phyloP scores from a whole-genome alignment of 2,329 filamentous ascomycete species.

The Pyricularia sp. region DNA sequence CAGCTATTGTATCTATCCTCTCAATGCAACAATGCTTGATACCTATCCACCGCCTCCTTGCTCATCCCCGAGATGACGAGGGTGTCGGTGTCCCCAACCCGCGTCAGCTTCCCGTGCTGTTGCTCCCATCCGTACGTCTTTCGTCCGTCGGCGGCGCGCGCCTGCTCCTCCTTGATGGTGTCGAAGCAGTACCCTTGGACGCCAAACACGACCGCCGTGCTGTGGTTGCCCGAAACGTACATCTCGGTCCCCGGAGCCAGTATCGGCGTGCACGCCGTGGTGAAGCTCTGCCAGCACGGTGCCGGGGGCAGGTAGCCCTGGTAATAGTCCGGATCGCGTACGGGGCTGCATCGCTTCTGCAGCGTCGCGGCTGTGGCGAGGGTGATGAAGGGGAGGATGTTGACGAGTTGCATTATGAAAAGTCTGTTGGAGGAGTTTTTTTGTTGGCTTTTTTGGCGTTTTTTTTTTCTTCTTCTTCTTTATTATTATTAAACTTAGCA shows the following conservation, averaged over 20 bases:
- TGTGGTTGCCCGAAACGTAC: conserved; percentile 11
- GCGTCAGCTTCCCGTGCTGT: conserved; percentile 13
- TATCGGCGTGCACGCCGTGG: conserved; percentile 13
- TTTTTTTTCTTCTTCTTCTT: not conserved
- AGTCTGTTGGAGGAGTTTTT: not conserved
- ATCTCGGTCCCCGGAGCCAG: conserved; percentile 11
- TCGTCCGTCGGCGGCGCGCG: conserved; percentile 12
- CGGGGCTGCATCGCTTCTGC: conserved; percentile 15
- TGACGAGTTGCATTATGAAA: not conserved
- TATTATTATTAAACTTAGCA: not conserved
- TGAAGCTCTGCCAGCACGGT: conserved; percentile 17
- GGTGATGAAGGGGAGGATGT: not conserved
- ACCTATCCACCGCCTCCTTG: conserved; percentile 10
- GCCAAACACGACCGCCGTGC: conserved; percentile 14
- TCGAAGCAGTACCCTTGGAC: conserved; percentile 12
- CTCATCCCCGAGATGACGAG: conserved; percentile 16
- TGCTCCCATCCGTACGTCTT: conserved; percentile 15
- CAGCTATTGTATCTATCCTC: not conserved
- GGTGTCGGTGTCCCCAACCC: conserved; percentile 10
- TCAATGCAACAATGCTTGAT: not conserved
- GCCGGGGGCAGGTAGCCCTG: conserved; percentile 16
- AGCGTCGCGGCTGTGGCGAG: not conserved
- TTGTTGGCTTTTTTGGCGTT: not conserved
- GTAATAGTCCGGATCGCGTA: conserved; percentile 11
- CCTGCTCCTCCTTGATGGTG: conserved; percentile 15